These are phyloP conservation scores for Ascosphaera apis DNA, from an alignment of 2,329 filamentous ascomycete species.

Conservation along the genomic window DNA sequence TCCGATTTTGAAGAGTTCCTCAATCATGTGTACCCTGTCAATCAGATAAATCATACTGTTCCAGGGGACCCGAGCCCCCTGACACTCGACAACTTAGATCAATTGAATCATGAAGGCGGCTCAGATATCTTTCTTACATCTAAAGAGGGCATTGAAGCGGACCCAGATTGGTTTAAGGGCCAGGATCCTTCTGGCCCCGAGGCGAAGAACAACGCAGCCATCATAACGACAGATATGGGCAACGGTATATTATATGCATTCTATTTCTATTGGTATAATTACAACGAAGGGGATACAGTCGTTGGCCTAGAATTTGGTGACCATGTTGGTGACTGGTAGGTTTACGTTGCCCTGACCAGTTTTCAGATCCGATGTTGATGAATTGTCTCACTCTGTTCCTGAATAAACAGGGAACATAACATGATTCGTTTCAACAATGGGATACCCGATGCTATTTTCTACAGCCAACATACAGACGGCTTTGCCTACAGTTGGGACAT, in stretches of 20 bases:
- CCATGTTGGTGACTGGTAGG: conserved; percentile 40
- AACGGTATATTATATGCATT: conserved; percentile 31
- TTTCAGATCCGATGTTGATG: not conserved
- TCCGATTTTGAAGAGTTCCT: conserved; percentile 26
- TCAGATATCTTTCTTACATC: conserved; percentile 27
- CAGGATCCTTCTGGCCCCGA: conserved; percentile 28
- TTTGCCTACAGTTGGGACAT: conserved; percentile 37
- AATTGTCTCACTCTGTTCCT: conserved; percentile 1
- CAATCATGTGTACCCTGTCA: conserved; percentile 22
- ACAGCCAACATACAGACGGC: conserved; percentile 37
- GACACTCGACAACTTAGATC: conserved; percentile 25
- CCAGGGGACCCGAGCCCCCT: conserved; percentile 17
- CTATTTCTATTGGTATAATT: conserved; percentile 37
- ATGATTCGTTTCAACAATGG: conserved; percentile 41
- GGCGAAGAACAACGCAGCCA: conserved; percentile 27
- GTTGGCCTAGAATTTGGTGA: conserved; percentile 29
- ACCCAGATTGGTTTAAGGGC: conserved; percentile 28
- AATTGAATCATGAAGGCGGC: conserved; percentile 23
- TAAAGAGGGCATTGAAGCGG: conserved; percentile 22
- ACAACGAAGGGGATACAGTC: conserved; percentile 30
- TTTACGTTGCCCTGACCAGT: conserved; percentile 1
- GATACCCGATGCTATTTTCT: conserved; percentile 34
- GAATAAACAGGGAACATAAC: conserved; percentile 32
- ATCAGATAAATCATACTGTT: conserved; percentile 22
- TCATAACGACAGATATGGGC: conserved; percentile 33